Evolutionary conservation across 1,284 basidiomycete species (phyloP).

Genomic region (Leccinum pachyderme): DNA sequence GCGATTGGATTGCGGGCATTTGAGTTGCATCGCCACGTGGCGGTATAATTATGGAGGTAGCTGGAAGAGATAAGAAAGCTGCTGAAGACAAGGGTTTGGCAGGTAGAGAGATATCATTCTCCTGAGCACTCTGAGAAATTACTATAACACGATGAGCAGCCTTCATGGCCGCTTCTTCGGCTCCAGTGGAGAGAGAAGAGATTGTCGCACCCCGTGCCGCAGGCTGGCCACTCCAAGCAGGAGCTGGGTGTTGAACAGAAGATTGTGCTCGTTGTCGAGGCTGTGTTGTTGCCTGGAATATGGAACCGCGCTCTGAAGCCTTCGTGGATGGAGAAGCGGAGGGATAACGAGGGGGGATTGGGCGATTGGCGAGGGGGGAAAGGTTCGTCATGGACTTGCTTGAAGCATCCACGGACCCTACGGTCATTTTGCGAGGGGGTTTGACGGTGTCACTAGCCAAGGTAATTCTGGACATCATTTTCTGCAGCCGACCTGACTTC

Average conservation of each 20-base stretch:
- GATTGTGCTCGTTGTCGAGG: conserved; percentile 31
- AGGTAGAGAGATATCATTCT: conserved; percentile 8
- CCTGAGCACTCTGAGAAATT: conserved; percentile 6
- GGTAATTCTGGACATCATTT: conserved; percentile 75
- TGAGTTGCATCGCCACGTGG: conserved; percentile 5
- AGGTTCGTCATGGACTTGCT: conserved; percentile 42
- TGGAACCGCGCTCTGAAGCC: conserved; percentile 35
- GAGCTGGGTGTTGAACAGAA: conserved; percentile 33
- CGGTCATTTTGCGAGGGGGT: conserved; percentile 29
- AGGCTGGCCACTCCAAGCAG: conserved; percentile 21
- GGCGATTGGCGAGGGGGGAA: conserved; percentile 51
- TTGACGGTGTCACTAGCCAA: conserved; percentile 43
- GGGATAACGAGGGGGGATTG: conserved; percentile 51
- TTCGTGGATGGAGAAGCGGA: conserved; percentile 34
- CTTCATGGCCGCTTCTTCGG: conserved; percentile 1
- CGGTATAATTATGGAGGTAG: conserved; percentile 7
- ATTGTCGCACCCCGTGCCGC: conserved; percentile 10
- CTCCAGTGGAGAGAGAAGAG: conserved; percentile 9
- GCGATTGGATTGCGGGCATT: not conserved
- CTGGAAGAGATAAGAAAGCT: conserved; percentile 5
- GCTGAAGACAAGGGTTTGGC: conserved; percentile 4
- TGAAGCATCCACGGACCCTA: conserved; percentile 23
- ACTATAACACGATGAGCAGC: conserved; percentile 1
- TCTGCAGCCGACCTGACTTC: conserved; percentile 61
- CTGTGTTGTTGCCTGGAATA: conserved; percentile 18